Evolutionary conservation across 2,329 filamentous ascomycete species (phyloP), one percentile per base, ranked within the genome.

Genomic region (Lizonia empirigonia): DNA sequence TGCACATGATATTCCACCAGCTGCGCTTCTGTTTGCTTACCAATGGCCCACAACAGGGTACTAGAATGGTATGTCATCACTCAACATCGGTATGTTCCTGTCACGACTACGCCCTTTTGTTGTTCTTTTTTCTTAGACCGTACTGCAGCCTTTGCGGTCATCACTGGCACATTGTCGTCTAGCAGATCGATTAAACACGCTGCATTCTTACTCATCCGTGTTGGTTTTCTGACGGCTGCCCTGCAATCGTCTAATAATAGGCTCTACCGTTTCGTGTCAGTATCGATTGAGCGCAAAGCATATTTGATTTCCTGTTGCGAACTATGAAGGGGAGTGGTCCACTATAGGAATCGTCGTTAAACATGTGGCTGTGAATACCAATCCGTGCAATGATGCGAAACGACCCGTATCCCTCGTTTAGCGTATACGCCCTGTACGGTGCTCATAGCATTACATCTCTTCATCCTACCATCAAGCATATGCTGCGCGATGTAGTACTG

Each of bases 361-460:
- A 57, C 47, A 54, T 35, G 68, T 63, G 68, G 68, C 68, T 68
- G 55, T 64, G 63, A 50, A 38, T 9, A 49, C 56, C 51, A 20
- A 40, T 59, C 64, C 44, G 62, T 62, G 46, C 47, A 60, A 53
- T 37, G 35, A 66, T 64, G 66, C 64, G 63, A 65, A 54, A 15
- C 24, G 48, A 36, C 36, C 51, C 59, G 59, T 60, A 59, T 40
- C 44, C 41, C 15, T 56, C 60, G 56, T 65, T 58, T 56, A 40
- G 33, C 26, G 24, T 41, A 35, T 40, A 50, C 48, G 50, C 47
- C n/a, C 32, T 51, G 59, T 60, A 59, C 53, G 54, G 44, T 47
- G 47, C 45, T 24, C 26, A 24, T 27, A 9, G 40, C 46, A 42
- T 38, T 49, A 52, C 51, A 26, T n/a, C 35, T 34, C 39, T 23